Conservation (phyloP, 495 filamentous ascomycete species). For the Daldinia decipiens region DNA sequence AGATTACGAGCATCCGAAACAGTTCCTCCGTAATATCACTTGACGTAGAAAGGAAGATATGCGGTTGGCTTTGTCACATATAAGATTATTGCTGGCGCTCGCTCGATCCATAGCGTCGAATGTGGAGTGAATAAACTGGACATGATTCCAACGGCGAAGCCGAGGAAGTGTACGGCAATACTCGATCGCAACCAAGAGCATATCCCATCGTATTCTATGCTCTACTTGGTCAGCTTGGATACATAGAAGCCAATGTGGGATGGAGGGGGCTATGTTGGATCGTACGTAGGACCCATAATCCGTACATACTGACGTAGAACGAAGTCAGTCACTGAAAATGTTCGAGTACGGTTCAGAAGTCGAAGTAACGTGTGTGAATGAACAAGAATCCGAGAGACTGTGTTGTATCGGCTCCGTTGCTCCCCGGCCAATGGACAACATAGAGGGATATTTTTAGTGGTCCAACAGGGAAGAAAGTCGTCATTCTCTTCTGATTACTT, state of each 20-base stretch:
- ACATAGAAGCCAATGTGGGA: neutral
- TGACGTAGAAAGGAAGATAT: constrained; percentile 20
- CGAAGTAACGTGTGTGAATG: constrained; percentile 5
- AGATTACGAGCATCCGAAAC: constrained; percentile 36
- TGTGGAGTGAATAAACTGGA: constrained; percentile 12
- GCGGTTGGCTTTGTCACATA: constrained; percentile 13
- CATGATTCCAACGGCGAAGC: constrained; percentile 16
- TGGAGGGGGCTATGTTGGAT: constrained; percentile 16
- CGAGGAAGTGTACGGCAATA: constrained; percentile 9
- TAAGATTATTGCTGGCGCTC: constrained; percentile 27
- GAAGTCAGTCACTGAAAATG: constrained; percentile 6
- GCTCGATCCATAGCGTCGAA: constrained; percentile 13
- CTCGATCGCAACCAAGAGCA: neutral
- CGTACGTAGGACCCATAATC: constrained; percentile 12
- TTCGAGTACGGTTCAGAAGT: neutral
- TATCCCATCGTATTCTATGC: constrained; percentile 4
- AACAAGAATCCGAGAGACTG: constrained; percentile 8
- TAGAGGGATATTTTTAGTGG: constrained; percentile 15
- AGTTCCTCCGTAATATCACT: constrained; percentile 32
- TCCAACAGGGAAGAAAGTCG: constrained; percentile 12
- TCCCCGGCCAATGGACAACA: constrained; percentile 24
- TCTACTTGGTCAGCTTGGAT: constrained; percentile 5
- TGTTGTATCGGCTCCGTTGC: constrained; percentile 22
- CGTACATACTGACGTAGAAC: too few species aligned
- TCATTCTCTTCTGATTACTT: constrained; percentile 28